Percentiles rank a stretch among this genome's conserved stretches.
Conservation (phyloP, 441 rosid genomes). For the Gossypium trilobum region DNA sequence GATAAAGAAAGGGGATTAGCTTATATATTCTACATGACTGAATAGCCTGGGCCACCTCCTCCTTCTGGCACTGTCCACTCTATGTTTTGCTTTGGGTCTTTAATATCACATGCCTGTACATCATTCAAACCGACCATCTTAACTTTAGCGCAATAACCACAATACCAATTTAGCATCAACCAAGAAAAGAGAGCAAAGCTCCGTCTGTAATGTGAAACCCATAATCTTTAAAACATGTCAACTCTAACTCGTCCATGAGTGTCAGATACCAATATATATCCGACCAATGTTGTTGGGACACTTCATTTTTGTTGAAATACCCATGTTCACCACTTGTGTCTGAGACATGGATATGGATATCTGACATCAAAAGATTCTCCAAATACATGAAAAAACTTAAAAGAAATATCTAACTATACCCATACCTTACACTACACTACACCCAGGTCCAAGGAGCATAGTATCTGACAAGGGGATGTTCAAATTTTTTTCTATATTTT, state of each 20-base stretch:
- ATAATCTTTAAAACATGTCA: not conserved
- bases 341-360: not conserved
- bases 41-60: conserved; percentile 89
- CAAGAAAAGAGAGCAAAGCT: not conserved
- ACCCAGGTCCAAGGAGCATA: not conserved
- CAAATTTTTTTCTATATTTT: no score
- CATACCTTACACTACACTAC: not conserved
- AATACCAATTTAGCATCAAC: not conserved
- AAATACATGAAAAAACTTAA: not conserved
- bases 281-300: not conserved
- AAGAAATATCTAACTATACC: not conserved
- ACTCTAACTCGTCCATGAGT: not conserved
- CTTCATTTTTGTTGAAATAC: not conserved
- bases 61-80: conserved; percentile 97
- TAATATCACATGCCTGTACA: conserved; percentile 78
- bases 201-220: not conserved
- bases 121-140: not conserved
- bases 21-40: conserved; percentile 45
- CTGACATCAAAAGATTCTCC: not conserved
- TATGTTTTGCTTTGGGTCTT: conserved; percentile 89
- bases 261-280: not conserved
- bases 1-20: not conserved
- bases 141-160: not conserved
- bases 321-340: not conserved
- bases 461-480: no score